Conservation (phyloP, 2,329 filamentous ascomycete species). For the Colletotrichum sp. region DNA sequence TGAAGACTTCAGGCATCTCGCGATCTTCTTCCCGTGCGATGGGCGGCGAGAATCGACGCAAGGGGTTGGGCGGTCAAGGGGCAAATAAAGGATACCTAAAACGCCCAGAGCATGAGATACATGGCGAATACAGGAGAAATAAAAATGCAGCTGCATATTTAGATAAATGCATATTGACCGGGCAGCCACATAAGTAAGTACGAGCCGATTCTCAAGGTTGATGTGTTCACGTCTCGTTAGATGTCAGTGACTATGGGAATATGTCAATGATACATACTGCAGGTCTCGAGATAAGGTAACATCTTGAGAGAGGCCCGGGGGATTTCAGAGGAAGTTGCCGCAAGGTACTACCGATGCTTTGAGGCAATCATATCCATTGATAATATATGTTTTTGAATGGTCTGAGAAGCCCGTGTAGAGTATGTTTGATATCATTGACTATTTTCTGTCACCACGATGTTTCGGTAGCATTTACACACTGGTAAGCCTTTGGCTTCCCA, state of each 20-base stretch:
- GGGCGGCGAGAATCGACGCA: neutral
- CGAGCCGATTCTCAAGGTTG: neutral
- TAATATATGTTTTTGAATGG: neutral
- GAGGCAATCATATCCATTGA: accelerated
- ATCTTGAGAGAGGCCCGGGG: neutral
- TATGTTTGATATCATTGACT: neutral
- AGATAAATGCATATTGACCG: neutral
- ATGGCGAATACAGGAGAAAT: neutral
- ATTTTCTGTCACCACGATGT: neutral
- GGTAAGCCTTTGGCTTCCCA: neutral
- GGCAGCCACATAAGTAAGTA: neutral
- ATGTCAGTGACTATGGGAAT: neutral
- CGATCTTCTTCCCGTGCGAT: neutral
- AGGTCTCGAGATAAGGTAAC: neutral
- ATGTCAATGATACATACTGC: neutral
- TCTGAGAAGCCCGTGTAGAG: neutral
- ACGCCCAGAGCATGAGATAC: neutral
- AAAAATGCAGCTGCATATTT: neutral
- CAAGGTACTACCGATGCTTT: neutral
- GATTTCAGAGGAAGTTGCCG: accelerated
- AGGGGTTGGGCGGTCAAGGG: neutral
- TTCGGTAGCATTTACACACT: neutral
- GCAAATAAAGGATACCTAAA: neutral
- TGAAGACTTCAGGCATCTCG: neutral
- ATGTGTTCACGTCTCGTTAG: neutral